Evolutionary conservation across 306 rosid species (phyloP).

Genomic region (Vachellia collinsii): DNA sequence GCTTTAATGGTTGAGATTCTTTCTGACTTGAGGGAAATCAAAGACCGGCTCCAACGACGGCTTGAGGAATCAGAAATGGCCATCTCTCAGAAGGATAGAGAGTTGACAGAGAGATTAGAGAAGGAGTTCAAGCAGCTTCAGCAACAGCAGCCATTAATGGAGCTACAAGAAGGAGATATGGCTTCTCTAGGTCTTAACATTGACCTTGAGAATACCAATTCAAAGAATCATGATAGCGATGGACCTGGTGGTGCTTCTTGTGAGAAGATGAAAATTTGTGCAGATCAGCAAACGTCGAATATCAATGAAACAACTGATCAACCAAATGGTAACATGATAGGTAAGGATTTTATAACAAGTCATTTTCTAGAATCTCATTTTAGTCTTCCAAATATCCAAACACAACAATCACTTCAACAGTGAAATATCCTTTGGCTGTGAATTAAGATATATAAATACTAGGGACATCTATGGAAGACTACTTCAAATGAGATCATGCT

Average conservation of each 20-base stretch:
- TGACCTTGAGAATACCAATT: constrained; percentile 34
- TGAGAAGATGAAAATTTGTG: constrained; percentile 45
- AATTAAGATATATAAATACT: not conserved
- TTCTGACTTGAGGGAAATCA: constrained; percentile 64
- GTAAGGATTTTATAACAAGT: not conserved
- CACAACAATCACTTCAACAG: not conserved
- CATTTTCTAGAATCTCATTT: not conserved
- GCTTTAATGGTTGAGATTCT: constrained; percentile 45
- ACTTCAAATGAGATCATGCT: not conserved
- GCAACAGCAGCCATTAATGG: constrained; percentile 40
- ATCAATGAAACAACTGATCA: constrained; percentile 54
- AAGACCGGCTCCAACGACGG: constrained; percentile 69
- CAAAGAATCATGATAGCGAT: constrained; percentile 34
- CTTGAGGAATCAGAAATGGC: constrained; percentile 69
- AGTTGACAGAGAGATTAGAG: constrained; percentile 50
- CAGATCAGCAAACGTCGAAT: constrained; percentile 61
- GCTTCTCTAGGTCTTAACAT: constrained; percentile 40
- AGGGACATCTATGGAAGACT: not conserved
- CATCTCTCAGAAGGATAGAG: constrained; percentile 68
- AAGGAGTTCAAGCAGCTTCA: constrained; percentile 53
- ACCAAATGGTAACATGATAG: constrained; percentile 34
- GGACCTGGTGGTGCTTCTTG: constrained; percentile 32
- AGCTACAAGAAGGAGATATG: constrained; percentile 56
- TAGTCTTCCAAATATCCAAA: not conserved
- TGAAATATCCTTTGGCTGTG: not conserved